Conservation (phyloP, 129 eudicot species). For the Chrysanthemum makinoi region DNA sequence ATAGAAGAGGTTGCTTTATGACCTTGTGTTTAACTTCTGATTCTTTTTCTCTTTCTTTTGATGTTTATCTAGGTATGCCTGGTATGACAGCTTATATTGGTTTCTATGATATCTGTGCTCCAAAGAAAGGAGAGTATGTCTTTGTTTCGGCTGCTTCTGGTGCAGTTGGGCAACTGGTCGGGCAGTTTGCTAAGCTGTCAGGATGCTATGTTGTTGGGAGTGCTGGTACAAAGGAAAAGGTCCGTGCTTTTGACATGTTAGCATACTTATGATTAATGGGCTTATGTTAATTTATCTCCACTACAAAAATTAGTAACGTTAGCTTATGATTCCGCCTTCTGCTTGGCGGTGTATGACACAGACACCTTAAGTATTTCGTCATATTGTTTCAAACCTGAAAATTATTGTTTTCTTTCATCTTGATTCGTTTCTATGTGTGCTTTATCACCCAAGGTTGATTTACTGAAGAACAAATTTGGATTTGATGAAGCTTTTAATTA, state of each 20-base stretch:
- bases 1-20: constrained; percentile 5
- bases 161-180: constrained; percentile 53
- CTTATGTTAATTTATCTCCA: not conserved
- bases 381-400: no score
- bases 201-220: constrained; percentile 58
- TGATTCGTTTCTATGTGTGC: no score
- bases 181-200: constrained; percentile 45
- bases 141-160: constrained; percentile 45
- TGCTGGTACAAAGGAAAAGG: constrained; percentile 36
- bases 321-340: no score
- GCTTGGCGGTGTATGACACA: no score
- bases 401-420: no score
- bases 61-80: constrained; percentile 39
- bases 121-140: constrained; percentile 50
- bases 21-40: no score
- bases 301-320: no score
- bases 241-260: not conserved
- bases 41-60: not conserved
- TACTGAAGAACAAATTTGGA: not conserved
- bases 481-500: not conserved
- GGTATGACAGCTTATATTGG: constrained; percentile 47
- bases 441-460: not conserved
- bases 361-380: no score
- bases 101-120: constrained; percentile 41
- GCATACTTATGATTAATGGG: not conserved